Percentiles rank a stretch among this genome's conserved stretches.
These are phyloP conservation scores for Sporopachydermia quercuum DNA, from an alignment of 805 yeast genomes.

Conservation along the genomic window DNA sequence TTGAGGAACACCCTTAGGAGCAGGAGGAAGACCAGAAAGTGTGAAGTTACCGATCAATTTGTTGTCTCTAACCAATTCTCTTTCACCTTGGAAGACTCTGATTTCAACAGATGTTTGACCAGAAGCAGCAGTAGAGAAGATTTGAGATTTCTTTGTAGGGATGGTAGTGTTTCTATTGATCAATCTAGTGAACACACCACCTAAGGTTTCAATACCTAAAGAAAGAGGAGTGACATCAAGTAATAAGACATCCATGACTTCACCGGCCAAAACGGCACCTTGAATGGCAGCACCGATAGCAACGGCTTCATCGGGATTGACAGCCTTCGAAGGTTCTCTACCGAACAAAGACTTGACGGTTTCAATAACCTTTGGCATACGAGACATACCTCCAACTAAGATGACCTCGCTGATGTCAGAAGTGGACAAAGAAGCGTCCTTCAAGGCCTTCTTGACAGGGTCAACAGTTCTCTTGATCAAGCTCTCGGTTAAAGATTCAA, in stretches of 20 bases:
- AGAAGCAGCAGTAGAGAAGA: slow-evolving; percentile 90
- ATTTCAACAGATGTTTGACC: slow-evolving; percentile 95
- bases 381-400: slow-evolving; percentile 82
- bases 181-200: slow-evolving; percentile 91
- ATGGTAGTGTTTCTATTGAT: slow-evolving; percentile 90
- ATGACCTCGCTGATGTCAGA: slow-evolving; percentile 66
- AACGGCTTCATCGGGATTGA: slow-evolving; percentile 90
- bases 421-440: slow-evolving; percentile 59
- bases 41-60: slow-evolving; percentile 95
- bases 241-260: slow-evolving; percentile 79
- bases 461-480: slow-evolving; percentile 58
- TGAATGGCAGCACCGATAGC: slow-evolving; percentile 97
- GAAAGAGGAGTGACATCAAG: slow-evolving; percentile 85
- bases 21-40: slow-evolving; percentile 87
- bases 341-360: slow-evolving; percentile 66
- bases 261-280: slow-evolving; percentile 94
- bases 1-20: slow-evolving; percentile 91
- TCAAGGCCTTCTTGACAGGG: slow-evolving; percentile 70
- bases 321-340: slow-evolving; percentile 77
- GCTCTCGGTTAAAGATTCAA: slow-evolving; percentile 50
- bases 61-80: slow-evolving; percentile 96
- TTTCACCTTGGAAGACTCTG: slow-evolving; percentile 98
- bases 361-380: slow-evolving; percentile 79
- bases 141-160: slow-evolving; percentile 92
- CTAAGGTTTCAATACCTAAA: slow-evolving; percentile 93